phyloP scores from a whole-genome alignment of 1,139 yeast genomes.

The Pichia inconspicua region DNA sequence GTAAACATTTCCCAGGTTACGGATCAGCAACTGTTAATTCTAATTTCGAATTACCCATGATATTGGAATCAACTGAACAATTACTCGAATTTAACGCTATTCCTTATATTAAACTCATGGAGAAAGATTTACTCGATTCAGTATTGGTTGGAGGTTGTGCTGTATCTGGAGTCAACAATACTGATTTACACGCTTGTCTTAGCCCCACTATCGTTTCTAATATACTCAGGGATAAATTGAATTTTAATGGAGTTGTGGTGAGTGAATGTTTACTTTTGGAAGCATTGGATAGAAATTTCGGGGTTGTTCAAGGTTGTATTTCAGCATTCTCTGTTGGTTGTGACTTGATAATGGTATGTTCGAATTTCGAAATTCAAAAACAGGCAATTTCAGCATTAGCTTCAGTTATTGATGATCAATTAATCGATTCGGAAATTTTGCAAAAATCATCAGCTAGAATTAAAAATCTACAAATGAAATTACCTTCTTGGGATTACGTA shows the following conservation, averaged over 20 bases:
- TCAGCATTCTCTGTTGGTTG: conserved; percentile 61
- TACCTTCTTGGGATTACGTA: conserved; percentile 37
- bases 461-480: conserved; percentile 36
- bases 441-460: conserved; percentile 40
- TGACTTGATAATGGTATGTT: conserved; percentile 60
- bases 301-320: conserved; percentile 60
- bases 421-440: conserved; percentile 29
- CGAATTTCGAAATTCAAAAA: conserved; percentile 46
- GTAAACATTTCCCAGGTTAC: conserved; percentile 65
- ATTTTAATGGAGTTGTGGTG: conserved; percentile 54
- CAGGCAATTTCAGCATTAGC: conserved; percentile 52
- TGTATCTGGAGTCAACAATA: conserved; percentile 55
- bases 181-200: conserved; percentile 59
- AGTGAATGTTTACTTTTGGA: conserved; percentile 65
- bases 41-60: conserved; percentile 52
- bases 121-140: conserved; percentile 45
- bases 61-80: conserved; percentile 51
- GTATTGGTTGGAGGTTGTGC: conserved; percentile 63
- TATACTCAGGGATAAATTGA: conserved; percentile 44
- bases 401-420: conserved; percentile 47
- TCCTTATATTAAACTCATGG: conserved; percentile 47
- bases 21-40: conserved; percentile 60
- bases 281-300: conserved; percentile 54
- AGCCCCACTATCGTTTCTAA: conserved; percentile 49
- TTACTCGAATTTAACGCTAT: conserved; percentile 43